Evolutionary conservation across 306 rosid species (phyloP), one percentile per base, ranked within the genome.

Genomic region (Cucumis melo): DNA sequence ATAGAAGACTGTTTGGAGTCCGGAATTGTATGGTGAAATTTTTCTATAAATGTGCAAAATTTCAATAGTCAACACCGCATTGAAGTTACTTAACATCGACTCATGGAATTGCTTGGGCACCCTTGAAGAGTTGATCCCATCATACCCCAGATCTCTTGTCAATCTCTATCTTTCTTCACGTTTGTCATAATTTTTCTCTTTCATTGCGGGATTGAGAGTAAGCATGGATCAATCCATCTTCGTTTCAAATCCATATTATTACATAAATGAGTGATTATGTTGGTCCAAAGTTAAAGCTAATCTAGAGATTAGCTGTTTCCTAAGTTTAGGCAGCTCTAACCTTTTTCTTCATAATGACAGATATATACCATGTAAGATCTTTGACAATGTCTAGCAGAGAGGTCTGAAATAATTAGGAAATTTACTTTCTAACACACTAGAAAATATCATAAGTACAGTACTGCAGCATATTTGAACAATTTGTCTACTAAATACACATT

Each of bases 401-500:
- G 38, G 38, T 68, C 57, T 44, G 38, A 70, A 46, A 70, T 46
- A 14, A 24, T 70, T 23, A 51, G 24, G 44, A 72, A 36, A 27
- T 72, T 72, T 29, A 51, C 38, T 50, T 50, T 48, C 59, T 16
- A 50, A 46, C 76, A 72, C 61, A 42, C 58, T 71, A 42, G 56
- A 46, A 21, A 71, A 71, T 11, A 46, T 71, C 56, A 24, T 51
- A 29, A 29, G 53, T 53, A 72, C 44, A 50, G 46, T 24, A 24
- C 27, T 72, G 76, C 60, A 50, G 42, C 76, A 51, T 29, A 51
- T 50, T 72, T 50, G 24, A 72, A 72, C 75, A 72, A 24, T 32
- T 32, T 51, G 76, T 72, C 56, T 27, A 50, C 61, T 72, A 15
- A 72, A 72, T 72, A 72, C 76, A 72, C 61, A 19, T 72, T 29